Evolutionary conservation across 768 basidiomycete genomes (phyloP).

Genomic region (Tricholoma sp.): DNA sequence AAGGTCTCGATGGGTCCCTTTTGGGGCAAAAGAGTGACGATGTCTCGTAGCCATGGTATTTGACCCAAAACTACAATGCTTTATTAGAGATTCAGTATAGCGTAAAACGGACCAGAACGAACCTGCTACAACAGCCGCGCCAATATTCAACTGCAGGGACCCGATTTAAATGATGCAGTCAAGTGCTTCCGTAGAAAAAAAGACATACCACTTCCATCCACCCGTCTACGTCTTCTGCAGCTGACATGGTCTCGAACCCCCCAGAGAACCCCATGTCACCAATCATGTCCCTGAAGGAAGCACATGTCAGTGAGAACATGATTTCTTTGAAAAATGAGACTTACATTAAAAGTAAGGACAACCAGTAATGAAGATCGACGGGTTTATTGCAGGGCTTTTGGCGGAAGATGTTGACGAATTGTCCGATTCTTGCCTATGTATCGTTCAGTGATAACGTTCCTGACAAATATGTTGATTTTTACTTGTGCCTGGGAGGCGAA

Average conservation of each 20-base stretch:
- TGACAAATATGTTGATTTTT: not conserved
- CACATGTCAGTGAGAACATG: not conserved
- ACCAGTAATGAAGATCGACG: slow-evolving; percentile 14
- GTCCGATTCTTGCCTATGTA: not conserved
- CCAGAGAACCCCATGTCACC: slow-evolving; percentile 23
- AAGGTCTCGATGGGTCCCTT: slow-evolving; percentile 16
- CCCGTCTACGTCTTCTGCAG: slow-evolving; percentile 17
- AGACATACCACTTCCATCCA: slow-evolving; percentile 19
- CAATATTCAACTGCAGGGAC: slow-evolving; percentile 12
- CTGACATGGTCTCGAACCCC: slow-evolving; percentile 19
- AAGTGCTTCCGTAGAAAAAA: not conserved
- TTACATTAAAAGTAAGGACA: slow-evolving; percentile 8
- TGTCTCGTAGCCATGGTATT: slow-evolving; percentile 17
- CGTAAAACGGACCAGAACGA: not conserved
- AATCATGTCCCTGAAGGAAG: slow-evolving; percentile 16
- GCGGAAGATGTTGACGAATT: not conserved
- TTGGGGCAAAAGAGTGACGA: slow-evolving; percentile 13
- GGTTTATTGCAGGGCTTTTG: not conserved
- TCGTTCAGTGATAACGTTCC: not conserved
- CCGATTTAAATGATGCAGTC: not conserved
- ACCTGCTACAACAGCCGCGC: slow-evolving; percentile 16
- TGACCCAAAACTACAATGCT: slow-evolving; percentile 15
- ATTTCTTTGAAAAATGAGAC: not conserved
- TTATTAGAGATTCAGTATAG: not conserved
- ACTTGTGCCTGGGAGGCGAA: not conserved